phyloP scores from a whole-genome alignment of 345 rosid genomes.

The Adansonia digitata region DNA sequence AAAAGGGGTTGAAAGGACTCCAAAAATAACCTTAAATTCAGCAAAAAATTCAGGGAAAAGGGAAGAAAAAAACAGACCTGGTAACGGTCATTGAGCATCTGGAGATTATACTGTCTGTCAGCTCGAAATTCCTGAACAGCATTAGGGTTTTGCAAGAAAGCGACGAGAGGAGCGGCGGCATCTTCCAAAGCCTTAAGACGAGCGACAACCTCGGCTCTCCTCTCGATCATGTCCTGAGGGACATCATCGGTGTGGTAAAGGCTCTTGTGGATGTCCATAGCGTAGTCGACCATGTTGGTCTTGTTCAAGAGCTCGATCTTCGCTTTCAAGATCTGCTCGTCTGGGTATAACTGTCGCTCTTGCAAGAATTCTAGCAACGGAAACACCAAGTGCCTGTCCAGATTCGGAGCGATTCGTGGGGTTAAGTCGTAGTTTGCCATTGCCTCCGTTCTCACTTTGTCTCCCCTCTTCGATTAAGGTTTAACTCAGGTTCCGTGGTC shows the following conservation, averaged over 20 bases:
- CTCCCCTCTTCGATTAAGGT: neutral
- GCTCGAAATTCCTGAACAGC: slow-evolving; percentile 79
- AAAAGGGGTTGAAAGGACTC: too few relatives aligned
- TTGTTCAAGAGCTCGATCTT: slow-evolving; percentile 83
- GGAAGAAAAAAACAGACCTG: slow-evolving; percentile 41
- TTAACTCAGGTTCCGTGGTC: too few relatives aligned
- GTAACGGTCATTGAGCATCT: slow-evolving; percentile 86
- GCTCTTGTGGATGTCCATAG: slow-evolving; percentile 96
- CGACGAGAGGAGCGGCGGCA: slow-evolving; percentile 73
- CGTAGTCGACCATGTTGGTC: slow-evolving; percentile 98
- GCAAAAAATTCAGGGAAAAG: neutral
- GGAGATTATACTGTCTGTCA: slow-evolving; percentile 80
- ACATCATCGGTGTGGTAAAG: slow-evolving; percentile 92
- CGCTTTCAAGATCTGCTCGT: too few relatives aligned
- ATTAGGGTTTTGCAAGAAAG: slow-evolving; percentile 67
- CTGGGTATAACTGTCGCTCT: slow-evolving; percentile 65
- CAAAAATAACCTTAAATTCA: neutral
- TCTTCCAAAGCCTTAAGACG: slow-evolving; percentile 82
- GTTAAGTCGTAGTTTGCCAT: slow-evolving; percentile 78
- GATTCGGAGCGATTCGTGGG: slow-evolving; percentile 58
- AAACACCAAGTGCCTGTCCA: slow-evolving; percentile 85
- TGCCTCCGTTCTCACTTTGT: neutral
- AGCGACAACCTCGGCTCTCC: slow-evolving; percentile 82
- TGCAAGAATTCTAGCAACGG: slow-evolving; percentile 90
- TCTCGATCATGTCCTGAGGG: slow-evolving; percentile 87